Conservation (phyloP, 345 rosid genomes). For the Pugionium cornutum region DNA sequence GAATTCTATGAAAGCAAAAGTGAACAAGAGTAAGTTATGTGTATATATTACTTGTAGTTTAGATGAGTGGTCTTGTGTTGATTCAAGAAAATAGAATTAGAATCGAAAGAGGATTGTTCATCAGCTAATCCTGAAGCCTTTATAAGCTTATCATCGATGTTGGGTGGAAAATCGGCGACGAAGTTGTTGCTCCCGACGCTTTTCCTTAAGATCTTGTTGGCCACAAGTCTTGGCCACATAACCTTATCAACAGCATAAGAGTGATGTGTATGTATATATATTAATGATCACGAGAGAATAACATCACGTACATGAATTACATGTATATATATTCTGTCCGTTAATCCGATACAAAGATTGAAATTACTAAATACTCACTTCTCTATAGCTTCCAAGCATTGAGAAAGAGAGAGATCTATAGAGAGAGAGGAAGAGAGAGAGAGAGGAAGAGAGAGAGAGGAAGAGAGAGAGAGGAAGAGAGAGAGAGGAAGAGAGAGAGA, state of each 20-base stretch:
- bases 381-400: conserved; percentile 49
- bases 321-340: too few relatives aligned
- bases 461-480: background rate
- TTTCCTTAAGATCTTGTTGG: conserved; percentile 63
- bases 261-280: conserved; percentile 1
- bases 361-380: conserved; percentile 40
- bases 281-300: background rate
- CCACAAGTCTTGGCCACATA: conserved; percentile 82
- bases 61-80: conserved; percentile 43
- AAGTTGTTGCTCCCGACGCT: conserved; percentile 72
- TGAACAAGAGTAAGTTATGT: background rate
- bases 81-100: conserved; percentile 37
- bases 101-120: conserved; percentile 33
- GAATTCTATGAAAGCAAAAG: background rate
- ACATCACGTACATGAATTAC: background rate
- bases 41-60: conserved; percentile 52
- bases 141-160: conserved; percentile 35
- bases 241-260: conserved; percentile 40
- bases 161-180: conserved; percentile 66
- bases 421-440: too few relatives aligned
- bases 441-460: background rate
- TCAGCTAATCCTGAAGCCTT: conserved; percentile 40
- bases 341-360: background rate
- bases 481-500: too few relatives aligned
- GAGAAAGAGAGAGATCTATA: background rate